phyloP scores from a whole-genome alignment of 768 basidiomycete species.

The Boletellus ananiceps region DNA sequence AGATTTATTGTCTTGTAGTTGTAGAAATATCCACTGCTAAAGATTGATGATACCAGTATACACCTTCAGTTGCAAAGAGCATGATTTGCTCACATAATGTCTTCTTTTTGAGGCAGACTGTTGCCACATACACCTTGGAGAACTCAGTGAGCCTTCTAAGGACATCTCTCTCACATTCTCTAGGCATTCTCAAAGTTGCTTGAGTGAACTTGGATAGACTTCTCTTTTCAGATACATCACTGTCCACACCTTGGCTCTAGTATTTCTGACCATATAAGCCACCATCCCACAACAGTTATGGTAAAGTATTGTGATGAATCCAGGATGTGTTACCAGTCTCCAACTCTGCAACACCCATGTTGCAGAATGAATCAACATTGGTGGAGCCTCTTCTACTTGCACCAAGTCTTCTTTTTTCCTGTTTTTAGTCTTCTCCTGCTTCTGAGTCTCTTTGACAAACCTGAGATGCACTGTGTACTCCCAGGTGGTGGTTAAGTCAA shows the following conservation, averaged over 20 bases:
- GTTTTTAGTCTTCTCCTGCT: no score
- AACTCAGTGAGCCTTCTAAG: not conserved
- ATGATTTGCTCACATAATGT: not conserved
- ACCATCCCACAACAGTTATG: constrained; percentile 5
- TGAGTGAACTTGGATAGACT: not conserved
- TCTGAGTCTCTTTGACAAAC: not conserved
- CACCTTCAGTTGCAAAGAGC: not conserved
- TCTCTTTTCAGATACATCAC: not conserved
- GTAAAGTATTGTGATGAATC: not conserved
- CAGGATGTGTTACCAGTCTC: not conserved
- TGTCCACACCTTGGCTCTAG: constrained; percentile 7
- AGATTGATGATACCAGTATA: not conserved
- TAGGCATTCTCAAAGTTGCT: not conserved
- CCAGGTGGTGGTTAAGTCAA: constrained; percentile 2
- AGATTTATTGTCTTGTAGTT: not conserved
- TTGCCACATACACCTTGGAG: not conserved
- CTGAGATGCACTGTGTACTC: not conserved
- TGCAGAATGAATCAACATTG: not conserved
- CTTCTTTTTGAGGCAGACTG: not conserved
- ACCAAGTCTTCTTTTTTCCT: no score
- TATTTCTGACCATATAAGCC: no score
- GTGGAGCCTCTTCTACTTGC: no score
- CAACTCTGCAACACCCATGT: constrained; percentile 5
- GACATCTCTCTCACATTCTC: no score
- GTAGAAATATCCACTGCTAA: not conserved